phyloP scores from a whole-genome alignment of 257 asterid genomes.

The Solanum pimpinellifolium region DNA sequence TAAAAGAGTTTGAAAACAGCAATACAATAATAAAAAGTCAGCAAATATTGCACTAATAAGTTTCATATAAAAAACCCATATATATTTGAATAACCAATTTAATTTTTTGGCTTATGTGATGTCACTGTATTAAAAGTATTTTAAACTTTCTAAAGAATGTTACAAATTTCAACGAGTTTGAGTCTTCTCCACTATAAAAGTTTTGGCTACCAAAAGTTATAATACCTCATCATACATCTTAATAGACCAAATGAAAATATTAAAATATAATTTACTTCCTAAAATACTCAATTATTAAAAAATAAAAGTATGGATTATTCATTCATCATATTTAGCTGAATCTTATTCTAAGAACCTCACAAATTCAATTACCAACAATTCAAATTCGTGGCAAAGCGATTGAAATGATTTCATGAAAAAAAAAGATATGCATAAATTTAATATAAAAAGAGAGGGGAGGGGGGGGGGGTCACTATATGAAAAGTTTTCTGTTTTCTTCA shows the following conservation, averaged over 20 bases:
- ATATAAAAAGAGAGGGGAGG: too few relatives aligned
- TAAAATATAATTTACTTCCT: neutral
- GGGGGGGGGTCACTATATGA: too few relatives aligned
- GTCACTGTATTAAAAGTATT: neutral
- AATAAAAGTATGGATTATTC: too few relatives aligned
- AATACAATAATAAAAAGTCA: neutral
- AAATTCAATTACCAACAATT: neutral
- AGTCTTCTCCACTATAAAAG: neutral
- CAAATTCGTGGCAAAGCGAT: neutral
- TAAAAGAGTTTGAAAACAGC: neutral
- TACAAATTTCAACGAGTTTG: neutral
- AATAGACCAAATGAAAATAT: neutral
- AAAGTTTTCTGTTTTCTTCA: too few relatives aligned
- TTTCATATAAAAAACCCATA: neutral
- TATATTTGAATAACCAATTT: neutral
- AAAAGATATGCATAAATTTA: too few relatives aligned
- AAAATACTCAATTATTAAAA: neutral
- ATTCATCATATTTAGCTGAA: too few relatives aligned
- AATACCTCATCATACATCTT: neutral
- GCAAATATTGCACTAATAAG: neutral
- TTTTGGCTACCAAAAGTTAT: neutral
- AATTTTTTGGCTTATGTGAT: neutral
- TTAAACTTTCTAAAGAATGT: neutral
- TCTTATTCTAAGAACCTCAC: neutral
- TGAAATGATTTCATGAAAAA: too few relatives aligned